Conservation (phyloP, 2,329 filamentous ascomycete species). For the Neocatenulostroma microsporum region DNA sequence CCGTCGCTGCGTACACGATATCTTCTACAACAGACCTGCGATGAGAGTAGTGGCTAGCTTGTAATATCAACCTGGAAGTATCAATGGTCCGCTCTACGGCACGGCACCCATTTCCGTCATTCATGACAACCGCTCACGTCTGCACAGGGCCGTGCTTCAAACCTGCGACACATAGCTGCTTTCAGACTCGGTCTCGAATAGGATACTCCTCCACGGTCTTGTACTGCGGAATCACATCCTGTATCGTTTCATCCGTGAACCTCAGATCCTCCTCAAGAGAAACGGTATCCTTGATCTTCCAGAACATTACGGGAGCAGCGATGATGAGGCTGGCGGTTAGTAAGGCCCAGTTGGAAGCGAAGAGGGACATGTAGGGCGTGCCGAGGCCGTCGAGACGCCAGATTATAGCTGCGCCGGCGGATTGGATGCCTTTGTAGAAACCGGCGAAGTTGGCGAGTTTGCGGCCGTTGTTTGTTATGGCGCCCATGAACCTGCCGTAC, state of each 20-base stretch:
- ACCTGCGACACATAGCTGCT: no score
- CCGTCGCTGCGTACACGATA: no score
- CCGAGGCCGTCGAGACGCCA: slow-evolving; percentile 58
- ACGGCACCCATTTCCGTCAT: no score
- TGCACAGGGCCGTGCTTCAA: no score
- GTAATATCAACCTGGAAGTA: no score
- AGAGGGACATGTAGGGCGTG: slow-evolving; percentile 62
- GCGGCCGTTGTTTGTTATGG: slow-evolving; percentile 84
- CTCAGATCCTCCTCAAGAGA: slow-evolving; percentile 71
- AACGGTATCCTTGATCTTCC: slow-evolving; percentile 76
- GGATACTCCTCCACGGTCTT: slow-evolving; percentile 2
- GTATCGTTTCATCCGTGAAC: slow-evolving; percentile 74
- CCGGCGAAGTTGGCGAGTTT: slow-evolving; percentile 87
- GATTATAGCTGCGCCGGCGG: slow-evolving; percentile 71
- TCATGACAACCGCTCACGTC: no score
- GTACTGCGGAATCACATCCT: slow-evolving; percentile 52
- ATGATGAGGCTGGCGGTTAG: slow-evolving; percentile 65
- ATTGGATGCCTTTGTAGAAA: slow-evolving; percentile 86
- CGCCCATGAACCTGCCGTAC: slow-evolving; percentile 69
- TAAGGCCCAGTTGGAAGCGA: slow-evolving; percentile 68
- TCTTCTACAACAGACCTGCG: no score
- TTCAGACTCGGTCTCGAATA: slow-evolving; percentile 7
- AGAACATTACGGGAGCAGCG: slow-evolving; percentile 69
- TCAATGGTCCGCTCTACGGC: no score
- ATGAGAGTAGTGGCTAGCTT: no score